Conservation (phyloP, 768 basidiomycete species). For the Gloeostereum incarnatum region DNA sequence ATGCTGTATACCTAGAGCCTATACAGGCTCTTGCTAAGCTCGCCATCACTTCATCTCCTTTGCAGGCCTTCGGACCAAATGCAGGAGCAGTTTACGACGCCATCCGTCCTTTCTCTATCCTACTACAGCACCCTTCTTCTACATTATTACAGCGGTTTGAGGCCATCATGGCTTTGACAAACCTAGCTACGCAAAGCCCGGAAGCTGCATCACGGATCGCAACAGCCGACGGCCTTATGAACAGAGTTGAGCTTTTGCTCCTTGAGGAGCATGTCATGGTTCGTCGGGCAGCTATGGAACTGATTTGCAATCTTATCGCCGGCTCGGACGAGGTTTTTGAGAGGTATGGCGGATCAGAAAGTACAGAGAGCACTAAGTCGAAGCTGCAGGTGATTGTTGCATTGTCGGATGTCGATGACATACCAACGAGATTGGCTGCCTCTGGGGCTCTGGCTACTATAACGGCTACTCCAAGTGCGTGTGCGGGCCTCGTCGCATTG, state of each 20-base stretch:
- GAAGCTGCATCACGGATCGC: conserved; percentile 62
- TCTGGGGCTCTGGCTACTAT: conserved; percentile 84
- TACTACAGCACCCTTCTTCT: conserved; percentile 62
- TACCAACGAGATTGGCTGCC: conserved; percentile 80
- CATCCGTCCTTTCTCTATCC: conserved; percentile 69
- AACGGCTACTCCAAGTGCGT: conserved; percentile 51
- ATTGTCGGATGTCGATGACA: conserved; percentile 79
- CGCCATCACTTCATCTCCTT: conserved; percentile 83
- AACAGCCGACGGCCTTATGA: conserved; percentile 45
- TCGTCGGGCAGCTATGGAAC: conserved; percentile 81
- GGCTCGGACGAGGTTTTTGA: conserved; percentile 72
- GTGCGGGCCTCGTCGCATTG: conserved; percentile 50
- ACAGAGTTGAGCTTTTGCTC: conserved; percentile 62
- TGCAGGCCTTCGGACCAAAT: conserved; percentile 86
- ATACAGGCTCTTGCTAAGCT: conserved; percentile 91
- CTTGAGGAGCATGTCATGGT: conserved; percentile 79
- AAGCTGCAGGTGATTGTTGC: conserved; percentile 80
- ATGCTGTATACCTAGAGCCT: conserved; percentile 42
- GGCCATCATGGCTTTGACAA: conserved; percentile 92
- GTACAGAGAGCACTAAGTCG: conserved; percentile 34
- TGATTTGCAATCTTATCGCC: conserved; percentile 84
- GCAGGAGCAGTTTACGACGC: conserved; percentile 69
- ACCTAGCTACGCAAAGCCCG: conserved; percentile 73
- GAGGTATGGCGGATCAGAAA: conserved; percentile 47
- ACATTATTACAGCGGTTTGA: conserved; percentile 84